Evolutionary conservation across 78 protist species (phyloP).

Genomic region (Protostelium mycophagum): DNA sequence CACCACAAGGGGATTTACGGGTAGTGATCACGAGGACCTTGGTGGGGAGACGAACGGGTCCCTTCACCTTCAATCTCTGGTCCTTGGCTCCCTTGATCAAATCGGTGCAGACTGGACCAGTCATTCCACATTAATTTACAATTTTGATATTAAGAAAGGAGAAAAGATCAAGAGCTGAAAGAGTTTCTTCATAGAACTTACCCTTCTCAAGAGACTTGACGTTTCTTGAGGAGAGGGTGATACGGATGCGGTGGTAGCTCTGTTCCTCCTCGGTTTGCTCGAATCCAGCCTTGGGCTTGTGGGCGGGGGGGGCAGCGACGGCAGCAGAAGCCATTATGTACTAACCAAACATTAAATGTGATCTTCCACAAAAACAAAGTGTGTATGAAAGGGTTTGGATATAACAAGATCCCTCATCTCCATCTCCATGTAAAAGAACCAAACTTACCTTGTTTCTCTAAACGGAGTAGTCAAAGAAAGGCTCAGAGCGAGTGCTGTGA

Average conservation of each 20-base stretch:
- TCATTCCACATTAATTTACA: background rate
- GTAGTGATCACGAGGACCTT: slow-evolving; percentile 94
- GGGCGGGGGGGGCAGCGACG: background rate
- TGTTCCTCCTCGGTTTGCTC: background rate
- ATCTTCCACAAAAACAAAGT: no score
- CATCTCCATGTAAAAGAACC: no score
- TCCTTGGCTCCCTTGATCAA: slow-evolving; percentile 88
- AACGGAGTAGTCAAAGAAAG: no score
- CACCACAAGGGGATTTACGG: slow-evolving; percentile 99
- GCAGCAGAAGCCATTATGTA: background rate
- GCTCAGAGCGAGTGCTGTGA: no score
- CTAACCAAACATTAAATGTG: no score
- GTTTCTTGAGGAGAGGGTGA: slow-evolving; percentile 93
- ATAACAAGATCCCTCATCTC: background rate
- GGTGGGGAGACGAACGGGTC: slow-evolving; percentile 99
- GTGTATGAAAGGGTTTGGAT: background rate
- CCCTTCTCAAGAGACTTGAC: slow-evolving; percentile 94
- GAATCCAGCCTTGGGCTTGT: background rate
- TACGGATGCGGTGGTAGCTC: slow-evolving; percentile 73
- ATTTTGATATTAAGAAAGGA: background rate
- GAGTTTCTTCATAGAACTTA: background rate
- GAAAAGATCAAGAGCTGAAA: background rate
- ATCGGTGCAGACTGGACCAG: slow-evolving; percentile 90
- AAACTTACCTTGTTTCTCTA: no score
- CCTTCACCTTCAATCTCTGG: slow-evolving; percentile 84